Conservation (phyloP, 208 protist species). For the Leishmania arabica region DNA sequence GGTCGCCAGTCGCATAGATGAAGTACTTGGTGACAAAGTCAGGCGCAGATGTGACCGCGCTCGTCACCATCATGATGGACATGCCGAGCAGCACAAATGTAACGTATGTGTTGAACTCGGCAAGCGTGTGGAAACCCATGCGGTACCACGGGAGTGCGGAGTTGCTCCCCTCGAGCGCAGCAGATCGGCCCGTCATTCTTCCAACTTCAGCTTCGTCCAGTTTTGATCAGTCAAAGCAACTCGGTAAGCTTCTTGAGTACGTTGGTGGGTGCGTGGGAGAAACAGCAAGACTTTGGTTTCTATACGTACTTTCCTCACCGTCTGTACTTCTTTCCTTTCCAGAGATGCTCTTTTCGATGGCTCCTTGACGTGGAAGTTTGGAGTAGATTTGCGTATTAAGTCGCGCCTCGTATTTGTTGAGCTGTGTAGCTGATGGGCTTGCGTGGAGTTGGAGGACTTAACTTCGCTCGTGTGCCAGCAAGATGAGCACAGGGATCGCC, state of each 20-base stretch:
- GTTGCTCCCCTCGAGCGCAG: not conserved
- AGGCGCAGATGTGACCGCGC: conserved; percentile 81
- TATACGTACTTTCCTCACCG: not conserved
- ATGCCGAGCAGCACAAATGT: conserved; percentile 86
- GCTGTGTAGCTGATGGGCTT: not conserved
- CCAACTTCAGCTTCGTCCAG: not conserved
- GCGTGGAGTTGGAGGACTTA: not conserved
- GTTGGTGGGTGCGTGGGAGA: not conserved
- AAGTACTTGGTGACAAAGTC: conserved; percentile 79
- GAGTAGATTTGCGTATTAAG: not conserved
- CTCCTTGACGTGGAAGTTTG: not conserved
- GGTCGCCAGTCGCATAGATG: conserved; percentile 61
- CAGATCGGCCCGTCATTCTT: conserved; percentile 8
- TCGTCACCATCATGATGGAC: conserved; percentile 88
- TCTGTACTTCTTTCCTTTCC: not conserved
- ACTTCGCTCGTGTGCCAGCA: not conserved
- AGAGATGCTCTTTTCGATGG: not conserved
- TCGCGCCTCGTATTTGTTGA: not conserved
- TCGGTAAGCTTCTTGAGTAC: not conserved
- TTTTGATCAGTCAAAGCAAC: not conserved
- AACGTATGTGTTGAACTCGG: conserved; percentile 75
- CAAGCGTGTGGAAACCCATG: conserved; percentile 55
- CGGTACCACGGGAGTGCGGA: conserved; percentile 31
- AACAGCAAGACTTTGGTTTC: not conserved
- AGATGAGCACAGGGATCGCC: not conserved